A percentile compares a stretch with the other conserved stretches of the same genome.
Evolutionary conservation across 768 basidiomycete species (phyloP).

Genomic region (Sarcodon sp.): DNA sequence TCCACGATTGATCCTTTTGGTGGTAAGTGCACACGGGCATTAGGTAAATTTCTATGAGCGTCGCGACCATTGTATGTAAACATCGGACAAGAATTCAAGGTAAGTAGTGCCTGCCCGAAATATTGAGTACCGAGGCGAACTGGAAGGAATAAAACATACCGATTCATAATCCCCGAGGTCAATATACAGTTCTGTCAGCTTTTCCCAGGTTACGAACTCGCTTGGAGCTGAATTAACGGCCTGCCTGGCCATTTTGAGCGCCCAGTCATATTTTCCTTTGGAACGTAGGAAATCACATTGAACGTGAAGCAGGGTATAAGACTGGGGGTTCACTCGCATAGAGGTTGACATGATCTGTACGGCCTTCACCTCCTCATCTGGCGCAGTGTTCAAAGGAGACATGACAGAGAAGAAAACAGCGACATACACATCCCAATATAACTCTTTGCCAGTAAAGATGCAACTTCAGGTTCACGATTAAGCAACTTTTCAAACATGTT

Average conservation of each 20-base stretch:
- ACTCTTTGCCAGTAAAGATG: conserved; percentile 72
- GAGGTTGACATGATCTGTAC: conserved; percentile 86
- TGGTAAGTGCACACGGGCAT: conserved; percentile 76
- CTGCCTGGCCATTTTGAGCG: conserved; percentile 80
- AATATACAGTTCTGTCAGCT: conserved; percentile 89
- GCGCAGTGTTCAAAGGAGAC: not conserved
- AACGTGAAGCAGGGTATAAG: conserved; percentile 86
- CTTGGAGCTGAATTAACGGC: conserved; percentile 98
- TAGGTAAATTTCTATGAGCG: conserved; percentile 71
- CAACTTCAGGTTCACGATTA: conserved; percentile 81
- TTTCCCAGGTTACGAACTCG: conserved; percentile 99
- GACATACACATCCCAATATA: conserved; percentile 96
- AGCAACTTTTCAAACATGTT: conserved; percentile 89
- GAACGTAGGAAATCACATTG: conserved; percentile 90
- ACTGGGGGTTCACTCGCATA: conserved; percentile 77
- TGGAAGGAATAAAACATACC: conserved; percentile 11
- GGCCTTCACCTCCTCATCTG: conserved; percentile 98
- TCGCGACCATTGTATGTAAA: conserved; percentile 98
- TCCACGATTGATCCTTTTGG: conserved; percentile 78
- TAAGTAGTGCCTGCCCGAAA: conserved; percentile 55
- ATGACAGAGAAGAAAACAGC: not conserved
- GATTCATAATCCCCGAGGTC: conserved; percentile 82
- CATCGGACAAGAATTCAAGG: conserved; percentile 99
- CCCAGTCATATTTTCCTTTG: conserved; percentile 81
- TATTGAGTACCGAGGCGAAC: not conserved